These are phyloP conservation scores for Grigorovia transvaalensis DNA, from an alignment of 805 yeast genomes.

Conservation along the genomic window DNA sequence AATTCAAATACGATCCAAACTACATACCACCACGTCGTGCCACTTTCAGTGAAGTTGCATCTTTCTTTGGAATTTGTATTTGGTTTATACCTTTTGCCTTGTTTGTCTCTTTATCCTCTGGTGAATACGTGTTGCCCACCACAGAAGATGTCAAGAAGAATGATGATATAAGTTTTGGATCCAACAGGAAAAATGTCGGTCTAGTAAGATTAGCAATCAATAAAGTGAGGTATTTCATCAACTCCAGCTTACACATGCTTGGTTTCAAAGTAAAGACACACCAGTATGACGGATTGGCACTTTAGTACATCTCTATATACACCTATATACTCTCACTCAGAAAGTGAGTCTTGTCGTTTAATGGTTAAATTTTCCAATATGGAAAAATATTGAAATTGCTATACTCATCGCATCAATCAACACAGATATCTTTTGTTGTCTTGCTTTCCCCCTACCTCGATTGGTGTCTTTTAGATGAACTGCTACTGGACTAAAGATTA, in stretches of 20 bases:
- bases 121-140: constrained; percentile 75
- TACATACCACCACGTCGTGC: constrained; percentile 63
- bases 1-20: constrained; percentile 45
- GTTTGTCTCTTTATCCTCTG: constrained; percentile 84
- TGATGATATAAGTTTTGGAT: constrained; percentile 23
- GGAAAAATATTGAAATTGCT: too few species aligned
- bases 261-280: constrained; percentile 54
- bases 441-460: too few species aligned
- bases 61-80: constrained; percentile 85
- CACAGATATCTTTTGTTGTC: neutral
- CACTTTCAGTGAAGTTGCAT: constrained; percentile 80
- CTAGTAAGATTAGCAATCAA: constrained; percentile 59
- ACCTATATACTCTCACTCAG: neutral
- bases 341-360: too few species aligned
- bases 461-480: constrained; percentile 3
- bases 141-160: constrained; percentile 24
- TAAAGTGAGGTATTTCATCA: constrained; percentile 35
- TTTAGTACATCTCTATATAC: neutral
- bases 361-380: neutral
- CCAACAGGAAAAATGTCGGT: constrained; percentile 43
- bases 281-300: constrained; percentile 34
- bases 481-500: constrained; percentile 28
- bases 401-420: neutral
- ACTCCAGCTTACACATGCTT: constrained; percentile 39
- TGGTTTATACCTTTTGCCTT: constrained; percentile 93